These are phyloP conservation scores for Triticum turgidum DNA, from an alignment of 176 grass and related monocot species.

Conservation along the genomic window DNA sequence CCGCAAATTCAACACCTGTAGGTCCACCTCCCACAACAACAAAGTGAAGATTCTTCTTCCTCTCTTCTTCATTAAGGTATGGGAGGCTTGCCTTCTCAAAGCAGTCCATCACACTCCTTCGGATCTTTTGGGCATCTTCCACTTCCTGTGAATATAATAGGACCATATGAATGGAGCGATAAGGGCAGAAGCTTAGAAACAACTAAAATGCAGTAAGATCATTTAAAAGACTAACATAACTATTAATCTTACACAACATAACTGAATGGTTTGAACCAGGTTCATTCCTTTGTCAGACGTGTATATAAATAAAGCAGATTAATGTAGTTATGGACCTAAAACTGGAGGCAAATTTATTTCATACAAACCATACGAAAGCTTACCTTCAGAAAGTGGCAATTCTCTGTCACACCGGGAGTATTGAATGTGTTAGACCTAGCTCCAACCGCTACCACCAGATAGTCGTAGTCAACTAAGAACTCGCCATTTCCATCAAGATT, in stretches of 20 bases:
- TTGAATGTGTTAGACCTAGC: conserved; percentile 87
- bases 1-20: conserved; percentile 94
- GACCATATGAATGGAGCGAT: not conserved
- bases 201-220: not conserved
- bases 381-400: conserved; percentile 98
- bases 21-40: conserved; percentile 94
- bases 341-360: not conserved
- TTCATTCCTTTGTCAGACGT: not conserved
- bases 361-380: conserved; percentile 2
- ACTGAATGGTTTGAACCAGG: not conserved
- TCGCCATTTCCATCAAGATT: conserved; percentile 88
- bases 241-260: conserved; percentile 1
- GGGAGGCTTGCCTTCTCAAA: conserved; percentile 92
- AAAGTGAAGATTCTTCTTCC: conserved; percentile 91
- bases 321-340: not conserved
- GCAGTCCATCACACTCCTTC: conserved; percentile 83
- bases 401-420: conserved; percentile 79
- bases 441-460: conserved; percentile 81
- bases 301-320: not conserved
- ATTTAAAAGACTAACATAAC: not conserved
- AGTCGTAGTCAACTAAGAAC: conserved; percentile 85
- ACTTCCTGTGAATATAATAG: conserved; percentile 64
- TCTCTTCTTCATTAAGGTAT: conserved; percentile 71
- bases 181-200: not conserved
- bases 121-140: conserved; percentile 88